Evolutionary conservation across 129 eudicot genomes (phyloP).

Genomic region (Saussurea involucrata): DNA sequence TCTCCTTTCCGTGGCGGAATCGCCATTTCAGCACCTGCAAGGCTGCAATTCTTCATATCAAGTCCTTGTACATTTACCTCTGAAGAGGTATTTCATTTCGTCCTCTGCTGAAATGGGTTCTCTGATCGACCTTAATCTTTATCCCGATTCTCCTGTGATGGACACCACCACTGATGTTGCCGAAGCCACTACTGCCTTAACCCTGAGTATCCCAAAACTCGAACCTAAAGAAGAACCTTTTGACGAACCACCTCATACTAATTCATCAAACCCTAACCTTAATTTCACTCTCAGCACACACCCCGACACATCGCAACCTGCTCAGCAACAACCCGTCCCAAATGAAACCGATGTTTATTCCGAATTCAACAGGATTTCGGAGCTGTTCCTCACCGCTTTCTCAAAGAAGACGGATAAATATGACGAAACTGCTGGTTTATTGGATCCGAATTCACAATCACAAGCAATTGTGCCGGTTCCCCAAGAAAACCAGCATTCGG

Average conservation of each 20-base stretch:
- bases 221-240: constrained; percentile 67
- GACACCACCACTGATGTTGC: constrained; percentile 1
- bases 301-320: constrained; percentile 1
- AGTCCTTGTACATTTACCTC: not conserved
- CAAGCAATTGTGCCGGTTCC: constrained; percentile 44
- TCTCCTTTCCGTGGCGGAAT: not conserved
- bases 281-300: constrained; percentile 17
- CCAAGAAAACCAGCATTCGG: constrained; percentile 6
- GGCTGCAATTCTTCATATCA: not conserved
- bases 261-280: constrained; percentile 18
- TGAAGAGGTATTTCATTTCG: not conserved
- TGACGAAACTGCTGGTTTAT: not conserved
- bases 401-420: constrained; percentile 8
- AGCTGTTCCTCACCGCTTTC: constrained; percentile 46
- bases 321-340: not conserved
- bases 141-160: constrained; percentile 28
- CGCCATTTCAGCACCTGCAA: constrained; percentile 16
- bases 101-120: constrained; percentile 39
- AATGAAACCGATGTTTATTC: constrained; percentile 20
- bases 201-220: constrained; percentile 37
- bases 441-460: constrained; percentile 26
- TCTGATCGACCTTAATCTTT: constrained; percentile 40
- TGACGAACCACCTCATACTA: constrained; percentile 28
- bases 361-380: constrained; percentile 45
- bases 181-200: constrained; percentile 7